Evolutionary conservation across 495 filamentous ascomycete species (phyloP), one percentile per base, ranked within the genome.

Genomic region (Letharia lupina): DNA sequence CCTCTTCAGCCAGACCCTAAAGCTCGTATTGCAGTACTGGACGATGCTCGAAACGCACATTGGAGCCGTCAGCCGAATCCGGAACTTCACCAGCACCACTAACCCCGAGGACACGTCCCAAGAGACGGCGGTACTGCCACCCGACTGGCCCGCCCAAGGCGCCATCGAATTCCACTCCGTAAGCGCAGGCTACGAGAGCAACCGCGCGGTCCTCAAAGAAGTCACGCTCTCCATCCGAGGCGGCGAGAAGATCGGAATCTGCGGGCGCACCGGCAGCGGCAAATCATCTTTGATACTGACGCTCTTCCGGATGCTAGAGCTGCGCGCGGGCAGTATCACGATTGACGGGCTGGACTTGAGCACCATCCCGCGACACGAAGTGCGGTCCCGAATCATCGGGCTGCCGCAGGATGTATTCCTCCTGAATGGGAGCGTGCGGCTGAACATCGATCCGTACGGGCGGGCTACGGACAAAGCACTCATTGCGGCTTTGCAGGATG

Each of bases 391-490:
- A 23, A 73, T 83, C 64, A 82, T 79, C 41, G 79, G 76, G 2
- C 75, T 87, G 50, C 81, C 86, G 10, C 85, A 89, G 67, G 80
- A 85, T 60, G 79, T 86, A 0, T 82, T 87, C 63, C 69, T 88
- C 0, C 81, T 81, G 0, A 71, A 76, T 20, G 80, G 77, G 2
- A 77, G 78, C 0, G 67, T 83, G 4, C 70, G 77, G 1, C 63
- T 79, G 35, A 84, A 86, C 63, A 66, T 82, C 2, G 78, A 83
- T 69, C 79, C 80, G 0, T 69, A 72, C 35, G 39, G 50, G 12
- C 54, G 63, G 0, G 68, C 74, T 2, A 70, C 75, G 2, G 76
- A 79, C 37, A 62, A 71, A 23, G 77, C 79, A 28, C 81, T 84
- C 61, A 67, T 73, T 2, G 69, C 71, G 8, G 82, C 81, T 0